Conservation (phyloP, 495 filamentous ascomycete genomes). For the Lindgomyces ingoldianus region DNA sequence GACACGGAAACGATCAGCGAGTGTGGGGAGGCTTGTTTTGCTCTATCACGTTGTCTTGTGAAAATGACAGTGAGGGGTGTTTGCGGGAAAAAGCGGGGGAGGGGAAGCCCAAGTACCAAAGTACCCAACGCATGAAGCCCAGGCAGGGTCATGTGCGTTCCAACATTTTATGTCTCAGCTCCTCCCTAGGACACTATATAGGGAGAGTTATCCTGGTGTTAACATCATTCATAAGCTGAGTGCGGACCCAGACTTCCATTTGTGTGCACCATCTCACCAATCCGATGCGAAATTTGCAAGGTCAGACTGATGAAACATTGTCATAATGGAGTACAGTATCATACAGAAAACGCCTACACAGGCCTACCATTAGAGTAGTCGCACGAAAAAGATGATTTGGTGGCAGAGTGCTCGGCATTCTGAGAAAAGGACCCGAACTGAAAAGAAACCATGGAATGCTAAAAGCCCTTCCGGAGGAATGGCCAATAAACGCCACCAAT, state of each 20-base stretch:
- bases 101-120: neutral
- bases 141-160: neutral
- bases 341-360: no score
- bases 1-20: neutral
- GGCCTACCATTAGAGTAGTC: neutral
- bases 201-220: no score
- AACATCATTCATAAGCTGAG: no score
- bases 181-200: no score
- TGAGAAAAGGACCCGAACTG: neutral
- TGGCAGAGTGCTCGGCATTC: neutral
- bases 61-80: neutral
- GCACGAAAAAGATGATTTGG: neutral
- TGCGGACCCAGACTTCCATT: no score
- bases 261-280: no score
- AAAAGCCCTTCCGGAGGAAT: neutral
- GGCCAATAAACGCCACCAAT: neutral
- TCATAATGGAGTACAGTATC: no score
- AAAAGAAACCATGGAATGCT: neutral
- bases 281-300: no score
- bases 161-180: neutral
- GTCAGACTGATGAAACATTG: no score
- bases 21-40: neutral
- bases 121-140: neutral
- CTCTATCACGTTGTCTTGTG: neutral
- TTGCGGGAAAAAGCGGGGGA: slow-evolving; percentile 3